Base-by-base conservation (phyloP, 768 basidiomycete species). In the Hortiboletus flavorubellus region DNA sequence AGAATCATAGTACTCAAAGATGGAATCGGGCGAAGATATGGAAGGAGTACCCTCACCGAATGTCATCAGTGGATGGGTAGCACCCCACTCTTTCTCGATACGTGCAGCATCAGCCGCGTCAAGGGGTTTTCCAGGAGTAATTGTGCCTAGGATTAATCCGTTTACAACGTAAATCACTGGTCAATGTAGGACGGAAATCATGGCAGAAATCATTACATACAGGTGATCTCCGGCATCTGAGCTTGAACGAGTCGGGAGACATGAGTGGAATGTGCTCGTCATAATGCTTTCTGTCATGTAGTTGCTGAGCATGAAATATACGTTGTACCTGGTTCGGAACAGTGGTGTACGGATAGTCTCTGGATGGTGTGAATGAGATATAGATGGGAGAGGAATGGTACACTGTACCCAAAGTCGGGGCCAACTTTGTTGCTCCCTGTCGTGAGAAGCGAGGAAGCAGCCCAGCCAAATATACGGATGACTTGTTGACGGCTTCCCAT, bases 291-390 rank as follows among this genome's bases (percentile, higher is more conserved):
- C 85, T 86, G 75, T 97, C 93, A 67, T 97, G 93, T 52, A 93
- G 76, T 63, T 91, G 89, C 69, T 97, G 95, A 0, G 94, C 91
- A 49, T 91, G 89, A 76, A 91, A 91, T 49, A 97, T 79, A 46
- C 92, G 81, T 53, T 96, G 90, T 0, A 97, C 94, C 68, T 96
- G 93, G 68, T 97, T 96, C 21, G 95, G 94, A 15, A 98, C 93
- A 1, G 93, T 96, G 9, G 93, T 94, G 71, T 97, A 97, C 1
- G 94, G 93, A 68, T 97, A 96, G 71, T 98, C 95, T 37, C 87
- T 93, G 56, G 33, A 51, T 9, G 4, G 38, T 42, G 51, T 56
- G 53, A 56, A 47, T 48, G 45, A 51, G 26, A 39, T 35, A 47
- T 15, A 16, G 6, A 26, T 2, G 12, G 34, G 21, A 12, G 2